Base-by-base conservation (phyloP, 2,329 filamentous ascomycete genomes). In the Alternaria consortialis region DNA sequence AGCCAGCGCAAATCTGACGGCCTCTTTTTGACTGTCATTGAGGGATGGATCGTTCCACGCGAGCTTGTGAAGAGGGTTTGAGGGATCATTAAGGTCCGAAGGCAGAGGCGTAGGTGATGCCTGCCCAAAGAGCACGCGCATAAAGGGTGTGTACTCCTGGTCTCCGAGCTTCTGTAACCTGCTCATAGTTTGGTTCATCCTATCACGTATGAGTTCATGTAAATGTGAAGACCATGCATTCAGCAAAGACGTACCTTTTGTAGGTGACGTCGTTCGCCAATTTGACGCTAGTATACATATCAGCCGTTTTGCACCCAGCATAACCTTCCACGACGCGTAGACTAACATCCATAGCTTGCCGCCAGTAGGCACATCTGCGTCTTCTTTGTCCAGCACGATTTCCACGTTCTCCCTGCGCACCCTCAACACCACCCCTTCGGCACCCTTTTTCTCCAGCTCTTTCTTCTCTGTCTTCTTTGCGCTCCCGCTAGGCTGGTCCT, bases 1-100 rank as follows among this genome's bases (percentile, higher is more conserved):
- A 7, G 90, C 90, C 55, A 99, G 81, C 0, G 94, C 93, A 74
- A 98, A 99, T n/a, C 87, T 81, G 62, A 90, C 85, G 1, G 87
- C 87, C 63, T 88, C 85, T 69, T 87, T 85, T 67, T 90, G 88
- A 13, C 86, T 88, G 53, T 86, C 82, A 55, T 90, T 90, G 17
- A 90, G 74, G 1, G 79, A 82, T 2, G 84, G 79, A 70, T 89
- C 85, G 8, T 81, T 76, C 78, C 87, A 89, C 32, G 84, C 79
- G 4, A 88, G 68, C 2, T 82, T 74, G 37, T 79, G 80, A 2
- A 80, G 68, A 1, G 78, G 77, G 23, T 82, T 77, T 9, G 70
- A 73, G 20, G 75, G 75, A 46, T 76, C 71, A 13, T 78, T 74
- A 31, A 84, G 74, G 56, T 87, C 83, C 7, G 80, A 71, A 2